A percentile compares a stretch with the other conserved stretches of the same genome.
Evolutionary conservation across 1,284 basidiomycete genomes (phyloP).

Genomic region (Anthracocystis walkeri): DNA sequence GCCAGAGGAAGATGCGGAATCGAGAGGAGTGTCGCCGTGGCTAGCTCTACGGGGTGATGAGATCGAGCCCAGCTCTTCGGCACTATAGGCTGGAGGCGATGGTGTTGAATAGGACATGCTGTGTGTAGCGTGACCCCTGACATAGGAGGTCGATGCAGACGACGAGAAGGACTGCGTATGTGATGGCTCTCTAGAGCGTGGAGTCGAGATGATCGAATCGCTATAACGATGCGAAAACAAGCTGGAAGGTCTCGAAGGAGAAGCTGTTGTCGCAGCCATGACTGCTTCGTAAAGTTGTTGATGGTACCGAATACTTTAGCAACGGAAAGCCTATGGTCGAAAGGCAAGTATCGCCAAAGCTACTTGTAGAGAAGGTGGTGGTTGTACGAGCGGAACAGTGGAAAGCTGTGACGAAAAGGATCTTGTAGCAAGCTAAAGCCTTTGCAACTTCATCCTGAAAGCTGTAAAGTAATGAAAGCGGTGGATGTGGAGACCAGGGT

Average conservation of each 20-base stretch:
- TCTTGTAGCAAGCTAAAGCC: conserved; percentile 17
- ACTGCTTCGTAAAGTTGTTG: neutral
- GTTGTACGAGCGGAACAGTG: neutral
- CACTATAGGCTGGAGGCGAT: conserved; percentile 3
- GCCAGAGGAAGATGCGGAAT: neutral
- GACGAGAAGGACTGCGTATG: conserved; percentile 8
- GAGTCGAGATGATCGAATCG: conserved; percentile 13
- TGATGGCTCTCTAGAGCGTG: conserved; percentile 17
- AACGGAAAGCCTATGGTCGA: neutral
- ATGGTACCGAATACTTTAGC: neutral
- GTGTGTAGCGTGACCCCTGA: conserved; percentile 5
- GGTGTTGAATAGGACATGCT: conserved; percentile 16
- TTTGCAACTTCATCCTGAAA: conserved; percentile 11
- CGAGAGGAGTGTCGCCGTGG: conserved; percentile 8
- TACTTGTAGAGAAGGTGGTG: conserved; percentile 2
- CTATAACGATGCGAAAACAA: conserved; percentile 21
- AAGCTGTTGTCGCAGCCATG: conserved; percentile 31
- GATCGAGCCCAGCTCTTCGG: neutral
- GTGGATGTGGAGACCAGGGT: conserved; percentile 4
- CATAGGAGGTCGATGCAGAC: conserved; percentile 5
- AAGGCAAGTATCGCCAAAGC: neutral
- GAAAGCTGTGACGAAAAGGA: neutral
- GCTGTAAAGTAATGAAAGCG: conserved; percentile 5
- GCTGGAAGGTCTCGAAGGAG: conserved; percentile 17
- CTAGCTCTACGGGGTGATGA: conserved; percentile 11